Conservation (phyloP, 176 grass and related monocot species). For the Phoenix roebelenii region DNA sequence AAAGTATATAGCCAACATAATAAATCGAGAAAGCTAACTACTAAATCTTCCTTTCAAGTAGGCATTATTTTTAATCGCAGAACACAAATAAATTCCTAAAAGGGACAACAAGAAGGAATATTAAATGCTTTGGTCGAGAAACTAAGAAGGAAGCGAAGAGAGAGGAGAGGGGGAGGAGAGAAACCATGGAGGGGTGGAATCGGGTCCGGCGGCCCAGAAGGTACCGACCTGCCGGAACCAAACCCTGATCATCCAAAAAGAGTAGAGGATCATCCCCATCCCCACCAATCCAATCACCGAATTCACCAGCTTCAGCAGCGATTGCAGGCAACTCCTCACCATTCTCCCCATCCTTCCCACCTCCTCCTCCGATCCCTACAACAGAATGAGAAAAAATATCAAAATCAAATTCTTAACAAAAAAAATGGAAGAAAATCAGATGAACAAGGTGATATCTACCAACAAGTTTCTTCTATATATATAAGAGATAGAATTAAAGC, state of each 20-base stretch:
- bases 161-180: neutral
- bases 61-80: no score
- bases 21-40: no score
- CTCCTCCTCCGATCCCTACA: neutral
- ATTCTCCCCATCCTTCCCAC: conserved; percentile 31
- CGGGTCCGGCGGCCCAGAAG: neutral
- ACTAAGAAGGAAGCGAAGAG: neutral
- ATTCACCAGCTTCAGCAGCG: conserved; percentile 80
- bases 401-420: no score
- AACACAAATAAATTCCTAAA: no score
- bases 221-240: conserved; percentile 43
- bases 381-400: no score
- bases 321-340: conserved; percentile 57
- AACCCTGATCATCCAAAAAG: conserved; percentile 81
- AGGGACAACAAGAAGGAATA: neutral
- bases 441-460: no score
- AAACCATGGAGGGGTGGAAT: conserved; percentile 54
- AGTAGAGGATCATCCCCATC: conserved; percentile 93
- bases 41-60: no score
- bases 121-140: neutral
- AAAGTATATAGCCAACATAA: no score
- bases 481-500: no score
- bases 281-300: conserved; percentile 75
- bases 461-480: no score
- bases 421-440: no score